Conservation (phyloP, 768 basidiomycete species). For the Suillus plorans region DNA sequence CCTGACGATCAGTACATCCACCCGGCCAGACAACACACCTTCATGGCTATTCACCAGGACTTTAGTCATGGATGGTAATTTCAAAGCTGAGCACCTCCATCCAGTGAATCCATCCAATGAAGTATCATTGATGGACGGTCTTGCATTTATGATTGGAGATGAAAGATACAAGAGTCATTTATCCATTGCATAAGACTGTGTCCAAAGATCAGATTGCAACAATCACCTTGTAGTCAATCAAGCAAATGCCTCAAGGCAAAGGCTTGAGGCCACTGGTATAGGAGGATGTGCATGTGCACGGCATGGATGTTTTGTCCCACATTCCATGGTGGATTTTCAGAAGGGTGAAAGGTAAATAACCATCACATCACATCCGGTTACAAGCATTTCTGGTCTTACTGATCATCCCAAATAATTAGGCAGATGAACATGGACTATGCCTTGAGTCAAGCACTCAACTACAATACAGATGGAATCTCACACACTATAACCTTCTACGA, state of each 20-base stretch:
- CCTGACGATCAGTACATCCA: not conserved
- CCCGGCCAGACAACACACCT: not conserved
- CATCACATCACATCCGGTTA: not conserved
- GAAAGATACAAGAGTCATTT: not conserved
- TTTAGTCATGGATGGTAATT: not conserved
- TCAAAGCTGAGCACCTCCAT: not conserved
- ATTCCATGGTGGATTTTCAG: conserved; percentile 31
- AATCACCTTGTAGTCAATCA: conserved; percentile 21
- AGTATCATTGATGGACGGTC: not conserved
- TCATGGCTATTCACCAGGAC: not conserved
- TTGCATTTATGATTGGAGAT: not conserved
- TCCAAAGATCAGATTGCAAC: conserved; percentile 16
- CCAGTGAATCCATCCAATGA: not conserved
- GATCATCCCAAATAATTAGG: conserved; percentile 4
- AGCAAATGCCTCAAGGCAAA: conserved; percentile 4
- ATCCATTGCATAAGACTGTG: not conserved
- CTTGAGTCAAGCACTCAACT: conserved; percentile 20
- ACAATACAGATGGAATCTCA: conserved; percentile 8
- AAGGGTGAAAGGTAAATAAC: conserved; percentile 29
- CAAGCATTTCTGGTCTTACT: not conserved
- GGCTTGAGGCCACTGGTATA: conserved; percentile 27
- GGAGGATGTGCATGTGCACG: conserved; percentile 31
- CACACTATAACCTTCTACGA: conserved; percentile 24
- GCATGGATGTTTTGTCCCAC: conserved; percentile 33
- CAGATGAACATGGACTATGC: conserved; percentile 32